Conservation (phyloP, 352 stramenopile species). For the Globisporangium cylindrosporum region DNA sequence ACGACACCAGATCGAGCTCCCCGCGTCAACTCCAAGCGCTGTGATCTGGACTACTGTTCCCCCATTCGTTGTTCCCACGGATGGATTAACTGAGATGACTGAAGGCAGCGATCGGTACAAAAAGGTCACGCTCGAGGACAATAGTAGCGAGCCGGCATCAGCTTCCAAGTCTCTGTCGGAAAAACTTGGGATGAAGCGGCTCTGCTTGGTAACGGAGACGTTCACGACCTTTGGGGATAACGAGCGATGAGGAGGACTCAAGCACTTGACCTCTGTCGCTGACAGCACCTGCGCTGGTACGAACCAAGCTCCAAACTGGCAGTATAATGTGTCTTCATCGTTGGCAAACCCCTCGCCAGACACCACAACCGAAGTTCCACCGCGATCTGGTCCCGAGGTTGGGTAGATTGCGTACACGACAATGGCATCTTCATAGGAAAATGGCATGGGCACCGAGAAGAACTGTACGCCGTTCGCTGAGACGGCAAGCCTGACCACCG, state of each 20-base stretch:
- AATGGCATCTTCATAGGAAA: slow-evolving; percentile 37
- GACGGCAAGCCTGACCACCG: slow-evolving; percentile 21
- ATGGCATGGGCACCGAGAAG: slow-evolving; percentile 20
- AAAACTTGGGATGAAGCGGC: neutral
- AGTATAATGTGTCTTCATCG: slow-evolving; percentile 19
- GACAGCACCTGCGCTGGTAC: slow-evolving; percentile 25
- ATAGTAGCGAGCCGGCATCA: neutral
- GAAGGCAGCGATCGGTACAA: slow-evolving; percentile 31
- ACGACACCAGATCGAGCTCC: slow-evolving; percentile 27
- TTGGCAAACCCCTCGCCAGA: slow-evolving; percentile 31
- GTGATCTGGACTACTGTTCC: slow-evolving; percentile 24
- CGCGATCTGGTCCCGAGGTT: slow-evolving; percentile 33
- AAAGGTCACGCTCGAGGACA: slow-evolving; percentile 23
- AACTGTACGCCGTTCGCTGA: slow-evolving; percentile 34
- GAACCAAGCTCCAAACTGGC: slow-evolving; percentile 32
- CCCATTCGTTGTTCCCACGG: slow-evolving; percentile 16
- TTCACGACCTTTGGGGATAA: slow-evolving; percentile 20
- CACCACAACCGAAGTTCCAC: slow-evolving; percentile 36
- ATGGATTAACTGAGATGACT: slow-evolving; percentile 25
- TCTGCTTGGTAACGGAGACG: slow-evolving; percentile 27
- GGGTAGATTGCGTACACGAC: slow-evolving; percentile 45
- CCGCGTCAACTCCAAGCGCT: slow-evolving; percentile 15
- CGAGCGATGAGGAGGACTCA: slow-evolving; percentile 23
- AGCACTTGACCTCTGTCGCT: slow-evolving; percentile 20
- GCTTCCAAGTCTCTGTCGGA: neutral